Conservation (phyloP, 192 early-diverging fungal species). For the Backusella psychrophila region DNA sequence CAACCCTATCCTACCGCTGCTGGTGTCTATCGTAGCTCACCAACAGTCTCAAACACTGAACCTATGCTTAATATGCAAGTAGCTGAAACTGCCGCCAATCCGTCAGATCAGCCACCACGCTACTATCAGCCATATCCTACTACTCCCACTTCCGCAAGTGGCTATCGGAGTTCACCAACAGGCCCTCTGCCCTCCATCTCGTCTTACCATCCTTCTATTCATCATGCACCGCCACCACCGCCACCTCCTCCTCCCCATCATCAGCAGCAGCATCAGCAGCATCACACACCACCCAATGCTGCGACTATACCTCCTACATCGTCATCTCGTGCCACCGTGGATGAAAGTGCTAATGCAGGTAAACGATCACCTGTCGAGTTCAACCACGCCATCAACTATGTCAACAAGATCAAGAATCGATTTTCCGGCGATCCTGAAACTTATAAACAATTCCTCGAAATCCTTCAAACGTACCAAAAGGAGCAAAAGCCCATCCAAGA, state of each 20-base stretch:
- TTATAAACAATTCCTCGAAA: constrained; percentile 97
- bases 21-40: neutral
- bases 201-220: neutral
- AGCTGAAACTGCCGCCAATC: neutral
- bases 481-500: constrained; percentile 95
- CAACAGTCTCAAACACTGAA: neutral
- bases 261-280: neutral
- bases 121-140: neutral
- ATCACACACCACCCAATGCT: neutral
- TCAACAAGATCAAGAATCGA: constrained; percentile 99
- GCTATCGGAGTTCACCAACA: neutral
- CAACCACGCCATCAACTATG: constrained; percentile 98
- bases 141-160: neutral
- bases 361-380: constrained; percentile 88
- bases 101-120: neutral
- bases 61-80: neutral
- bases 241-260: neutral
- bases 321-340: neutral
- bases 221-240: neutral
- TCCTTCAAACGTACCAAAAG: constrained; percentile 96
- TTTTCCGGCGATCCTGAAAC: constrained; percentile 90
- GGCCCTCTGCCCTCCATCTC: neutral
- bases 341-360: neutral
- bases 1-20: neutral
- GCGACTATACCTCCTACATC: neutral